Base-by-base conservation (phyloP, 805 yeast species). In the Starmerella cellae region DNA sequence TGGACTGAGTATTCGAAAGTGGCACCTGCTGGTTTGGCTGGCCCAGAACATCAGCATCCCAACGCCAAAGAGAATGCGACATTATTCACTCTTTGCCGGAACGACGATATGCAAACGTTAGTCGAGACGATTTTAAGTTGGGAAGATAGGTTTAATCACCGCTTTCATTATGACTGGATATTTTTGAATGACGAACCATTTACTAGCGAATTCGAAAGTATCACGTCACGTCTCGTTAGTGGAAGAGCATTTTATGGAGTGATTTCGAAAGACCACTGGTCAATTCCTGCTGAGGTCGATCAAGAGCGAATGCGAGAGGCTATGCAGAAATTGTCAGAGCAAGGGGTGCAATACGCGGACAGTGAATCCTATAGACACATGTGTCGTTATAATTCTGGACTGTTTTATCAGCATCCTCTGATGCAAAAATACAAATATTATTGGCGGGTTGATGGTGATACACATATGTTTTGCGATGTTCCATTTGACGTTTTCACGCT, bases 401-500 rank as follows among this genome's bases (percentile, higher is more conserved):
- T 68, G 45, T 88, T 91, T 55, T 87, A 74, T 63, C 73, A 78
- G 46, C 95, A 88, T 60, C 81, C 80, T 5, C 57, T 82, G 48
- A 78, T 88, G 37, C 59, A 60, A 39, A 69, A 74, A 44, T 69
- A 75, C 41, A 84, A 84, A 47, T 88, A 95, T 93, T 88, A 87
- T 63, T 91, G 97, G 97, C 70, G 98, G 39, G 85, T 91, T 11
- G 97, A 88, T 60, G 97, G 97, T 2, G 80, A 80, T 49, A 91
- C 88, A 31, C 79, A 82, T 48, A 85, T 82, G 59, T 84, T 70
- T 58, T 88, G 97, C 61, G 96, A 88, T 59, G 61, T 87, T 41
- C 80, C 95, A 0, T 84, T 87, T 61, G 97, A 88, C 61, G 95
- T 95, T n/a, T 88, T 88, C 56, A 50, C 69, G n/a, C 83, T 81